These are phyloP conservation scores for Penicillium capsulatum DNA, from an alignment of 2,329 filamentous ascomycete genomes.

Conservation along the genomic window DNA sequence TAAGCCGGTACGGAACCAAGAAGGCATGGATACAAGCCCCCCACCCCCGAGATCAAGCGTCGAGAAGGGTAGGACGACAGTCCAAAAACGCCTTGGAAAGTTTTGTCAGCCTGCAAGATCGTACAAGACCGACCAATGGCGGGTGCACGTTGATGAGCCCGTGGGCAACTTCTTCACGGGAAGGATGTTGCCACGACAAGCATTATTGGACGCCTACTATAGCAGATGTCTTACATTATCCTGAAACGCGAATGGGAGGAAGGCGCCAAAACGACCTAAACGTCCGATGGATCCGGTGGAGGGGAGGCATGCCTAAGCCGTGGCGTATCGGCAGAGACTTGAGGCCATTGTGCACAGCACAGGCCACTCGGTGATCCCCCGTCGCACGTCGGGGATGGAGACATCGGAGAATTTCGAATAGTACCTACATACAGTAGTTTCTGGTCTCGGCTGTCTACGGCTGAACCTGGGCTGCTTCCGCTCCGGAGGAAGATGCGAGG, in stretches of 20 bases:
- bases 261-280: conserved; percentile 10
- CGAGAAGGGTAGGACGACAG: too few relatives aligned
- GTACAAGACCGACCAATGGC: conserved; percentile 1
- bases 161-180: neutral
- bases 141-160: neutral
- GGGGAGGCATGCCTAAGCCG: neutral
- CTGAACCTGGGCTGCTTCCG: too few relatives aligned
- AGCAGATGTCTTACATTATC: neutral
- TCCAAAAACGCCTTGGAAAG: neutral
- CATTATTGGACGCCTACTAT: neutral
- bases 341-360: conserved; percentile 22
- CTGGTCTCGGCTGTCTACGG: neutral
- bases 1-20: too few relatives aligned
- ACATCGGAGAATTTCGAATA: conserved; percentile 17
- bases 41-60: too few relatives aligned
- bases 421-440: neutral
- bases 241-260: too few relatives aligned
- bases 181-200: neutral
- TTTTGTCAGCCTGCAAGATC: conserved; percentile 1
- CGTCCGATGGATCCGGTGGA: conserved; percentile 11
- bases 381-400: conserved; percentile 6
- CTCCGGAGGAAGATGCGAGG: too few relatives aligned
- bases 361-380: conserved; percentile 14
- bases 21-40: too few relatives aligned
- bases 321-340: conserved; percentile 6